phyloP scores from a whole-genome alignment of 1,284 basidiomycete genomes.

The Mycena citricolor region DNA sequence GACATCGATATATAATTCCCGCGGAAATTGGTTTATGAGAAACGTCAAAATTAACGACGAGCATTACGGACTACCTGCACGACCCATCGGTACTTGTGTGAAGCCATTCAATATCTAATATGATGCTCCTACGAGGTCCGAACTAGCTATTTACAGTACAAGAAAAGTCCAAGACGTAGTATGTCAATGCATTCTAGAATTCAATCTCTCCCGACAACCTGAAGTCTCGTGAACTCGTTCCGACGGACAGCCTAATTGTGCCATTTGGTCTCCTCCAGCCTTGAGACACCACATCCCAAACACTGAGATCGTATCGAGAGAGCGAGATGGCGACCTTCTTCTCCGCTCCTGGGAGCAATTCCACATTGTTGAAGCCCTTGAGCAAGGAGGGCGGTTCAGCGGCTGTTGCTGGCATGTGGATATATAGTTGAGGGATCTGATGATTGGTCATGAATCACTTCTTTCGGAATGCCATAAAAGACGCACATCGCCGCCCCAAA shows the following conservation, averaged over 20 bases:
- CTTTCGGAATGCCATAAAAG: slow-evolving; percentile 1
- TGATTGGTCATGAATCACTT: neutral
- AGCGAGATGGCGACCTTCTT: slow-evolving; percentile 52
- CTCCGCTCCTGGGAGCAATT: slow-evolving; percentile 47
- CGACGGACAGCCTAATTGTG: slow-evolving; percentile 45
- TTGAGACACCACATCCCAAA: slow-evolving; percentile 56
- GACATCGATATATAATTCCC: no score
- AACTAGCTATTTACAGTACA: no score
- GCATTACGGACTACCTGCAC: no score
- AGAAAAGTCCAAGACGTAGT: no score
- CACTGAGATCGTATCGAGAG: slow-evolving; percentile 62
- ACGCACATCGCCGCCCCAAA: slow-evolving; percentile 53
- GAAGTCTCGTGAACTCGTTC: slow-evolving; percentile 53
- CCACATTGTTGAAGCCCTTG: slow-evolving; percentile 65
- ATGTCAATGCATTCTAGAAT: no score
- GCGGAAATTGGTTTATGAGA: no score
- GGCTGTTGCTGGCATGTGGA: slow-evolving; percentile 56
- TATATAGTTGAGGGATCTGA: slow-evolving; percentile 66
- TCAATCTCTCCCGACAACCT: slow-evolving; percentile 40
- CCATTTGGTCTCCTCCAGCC: slow-evolving; percentile 48
- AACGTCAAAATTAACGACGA: no score
- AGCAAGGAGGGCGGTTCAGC: slow-evolving; percentile 62
- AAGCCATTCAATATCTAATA: no score
- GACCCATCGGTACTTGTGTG: no score
- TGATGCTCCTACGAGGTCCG: no score